Evolutionary conservation across 2,329 filamentous ascomycete genomes (phyloP), one percentile per base, ranked within the genome.

Genomic region (Metarhizium humberi): DNA sequence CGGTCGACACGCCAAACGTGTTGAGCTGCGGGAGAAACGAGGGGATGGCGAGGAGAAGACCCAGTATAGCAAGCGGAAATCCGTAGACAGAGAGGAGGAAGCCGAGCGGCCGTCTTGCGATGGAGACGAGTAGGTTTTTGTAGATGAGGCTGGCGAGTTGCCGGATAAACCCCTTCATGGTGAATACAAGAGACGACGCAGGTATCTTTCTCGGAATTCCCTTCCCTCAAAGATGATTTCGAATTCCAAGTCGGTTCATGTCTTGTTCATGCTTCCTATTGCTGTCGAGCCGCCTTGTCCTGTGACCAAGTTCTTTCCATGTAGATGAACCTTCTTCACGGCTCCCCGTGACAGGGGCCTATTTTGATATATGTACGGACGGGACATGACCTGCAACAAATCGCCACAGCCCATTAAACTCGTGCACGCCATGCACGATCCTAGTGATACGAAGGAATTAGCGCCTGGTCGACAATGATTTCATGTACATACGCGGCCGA

Each of bases 21-120:
- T 58, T 56, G 3, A 54, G 45, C 1, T 55, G 50, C 6, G 57
- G 49, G 16, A 59, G 46, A 38, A 67, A 66, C n/a, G 61, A 61
- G 1, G 62, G 62, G 43, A 68, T 66, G 36, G 61, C 63, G 3
- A 62, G 58, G n/a, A 66, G 61, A 13, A 69, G 49, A 50, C 61
- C 60, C 42, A 69, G 64, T 46, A 69, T 58, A n/a, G 62, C 55
- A 32, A 70, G 61, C 1, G 68, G 68, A 1, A 64, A 53, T 32
- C 60, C 59, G 29, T 63, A 65, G 29, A 59, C 58, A 34, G 58
- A 61, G n/a, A 68, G 25, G 43, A 65, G 43, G 49, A 63, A 61
- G 7, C 54, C 47, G 32, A 61, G 18, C 13, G 59, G 59, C 40
- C 50, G 52, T 40, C 57, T 40, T 16, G 38, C 38, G 38, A 40